These are phyloP conservation scores for Flaveria floridana DNA, from an alignment of 140 eudicot species.

Conservation along the genomic window DNA sequence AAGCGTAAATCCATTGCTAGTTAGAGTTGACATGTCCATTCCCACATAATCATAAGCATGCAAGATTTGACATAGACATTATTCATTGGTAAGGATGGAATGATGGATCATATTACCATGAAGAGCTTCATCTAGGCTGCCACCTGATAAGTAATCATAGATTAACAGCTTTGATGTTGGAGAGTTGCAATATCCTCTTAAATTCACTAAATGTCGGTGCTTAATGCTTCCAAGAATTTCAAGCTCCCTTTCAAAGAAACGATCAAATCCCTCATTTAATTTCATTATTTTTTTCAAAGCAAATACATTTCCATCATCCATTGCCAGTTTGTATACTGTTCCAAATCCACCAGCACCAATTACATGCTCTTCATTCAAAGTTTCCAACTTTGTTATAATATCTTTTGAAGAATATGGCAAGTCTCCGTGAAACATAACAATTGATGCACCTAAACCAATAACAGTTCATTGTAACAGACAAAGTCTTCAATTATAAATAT, in stretches of 20 bases:
- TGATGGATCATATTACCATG: conserved; percentile 58
- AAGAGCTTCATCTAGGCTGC: conserved; percentile 97
- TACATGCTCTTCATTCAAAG: conserved; percentile 79
- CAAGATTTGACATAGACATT: conserved; percentile 5
- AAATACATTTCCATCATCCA: conserved; percentile 96
- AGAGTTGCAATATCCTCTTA: conserved; percentile 96
- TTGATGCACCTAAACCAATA: conserved; percentile 75
- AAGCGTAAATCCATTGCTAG: neutral
- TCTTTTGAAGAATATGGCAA: conserved; percentile 94
- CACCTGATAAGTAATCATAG: conserved; percentile 89
- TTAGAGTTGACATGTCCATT: neutral
- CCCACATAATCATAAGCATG: neutral
- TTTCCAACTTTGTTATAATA: conserved; percentile 78
- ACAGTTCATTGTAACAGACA: conserved; percentile 1
- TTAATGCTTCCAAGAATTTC: conserved; percentile 97
- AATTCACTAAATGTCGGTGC: conserved; percentile 77
- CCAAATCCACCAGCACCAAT: conserved; percentile 97
- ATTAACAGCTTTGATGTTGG: conserved; percentile 82
- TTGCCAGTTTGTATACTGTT: conserved; percentile 87
- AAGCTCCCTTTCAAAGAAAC: conserved; percentile 92
- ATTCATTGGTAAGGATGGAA: conserved; percentile 1
- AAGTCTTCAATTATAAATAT: neutral
- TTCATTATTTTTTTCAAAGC: conserved; percentile 89
- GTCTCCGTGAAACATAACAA: conserved; percentile 99
- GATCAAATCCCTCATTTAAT: conserved; percentile 89